phyloP scores from a whole-genome alignment of 192 early-diverging fungal species.

The Oehlia diaphana region DNA sequence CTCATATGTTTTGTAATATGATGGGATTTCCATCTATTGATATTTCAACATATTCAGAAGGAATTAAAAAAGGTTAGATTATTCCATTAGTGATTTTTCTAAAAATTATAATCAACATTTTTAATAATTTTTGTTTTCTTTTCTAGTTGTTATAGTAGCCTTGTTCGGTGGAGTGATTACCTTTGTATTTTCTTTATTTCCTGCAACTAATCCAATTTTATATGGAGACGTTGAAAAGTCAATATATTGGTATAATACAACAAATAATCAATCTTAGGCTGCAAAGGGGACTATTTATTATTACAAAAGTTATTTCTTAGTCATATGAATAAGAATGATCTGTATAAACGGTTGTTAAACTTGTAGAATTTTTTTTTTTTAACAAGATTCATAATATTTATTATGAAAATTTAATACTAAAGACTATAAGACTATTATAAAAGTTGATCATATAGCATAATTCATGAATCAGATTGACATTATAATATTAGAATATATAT shows the following conservation, averaged over 20 bases:
- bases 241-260: neutral
- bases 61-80: neutral
- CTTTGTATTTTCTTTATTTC: neutral
- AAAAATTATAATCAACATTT: neutral
- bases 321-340: too few relatives aligned
- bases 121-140: neutral
- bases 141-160: neutral
- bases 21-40: constrained; percentile 68
- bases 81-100: neutral
- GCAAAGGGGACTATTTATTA: too few relatives aligned
- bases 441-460: too few relatives aligned
- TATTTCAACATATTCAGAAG: neutral
- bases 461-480: too few relatives aligned
- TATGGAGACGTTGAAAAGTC: neutral
- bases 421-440: too few relatives aligned
- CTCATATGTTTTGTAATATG: constrained; percentile 74
- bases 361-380: too few relatives aligned
- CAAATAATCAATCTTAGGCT: too few relatives aligned
- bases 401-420: too few relatives aligned
- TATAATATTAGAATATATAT: too few relatives aligned
- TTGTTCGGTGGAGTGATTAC: neutral
- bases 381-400: too few relatives aligned
- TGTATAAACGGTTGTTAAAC: too few relatives aligned
- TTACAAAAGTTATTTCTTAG: too few relatives aligned
- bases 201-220: neutral